Base-by-base conservation (phyloP, 2,329 filamentous ascomycete species). In the Orbilia brochopaga region DNA sequence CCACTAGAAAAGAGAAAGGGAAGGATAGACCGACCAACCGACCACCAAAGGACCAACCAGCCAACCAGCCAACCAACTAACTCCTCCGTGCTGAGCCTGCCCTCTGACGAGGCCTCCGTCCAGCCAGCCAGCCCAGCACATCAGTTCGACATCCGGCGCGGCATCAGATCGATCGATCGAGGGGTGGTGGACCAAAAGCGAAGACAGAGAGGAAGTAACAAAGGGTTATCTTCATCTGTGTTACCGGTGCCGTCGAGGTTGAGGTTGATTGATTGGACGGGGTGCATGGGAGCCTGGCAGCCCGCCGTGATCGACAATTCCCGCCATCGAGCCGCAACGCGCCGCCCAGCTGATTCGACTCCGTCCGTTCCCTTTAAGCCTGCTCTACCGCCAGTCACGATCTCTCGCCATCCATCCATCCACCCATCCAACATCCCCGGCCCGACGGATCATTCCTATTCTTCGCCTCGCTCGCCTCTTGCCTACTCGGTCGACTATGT, bases 401-500 rank as follows among this genome's bases (percentile, higher is more conserved):
- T 44, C 40, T 17, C 11, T 44, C 4, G 40, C 11, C 40, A 44
- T 15, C 40, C 40, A 17, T 44, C 40, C 40, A 6, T 10, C n/a
- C n/a, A 15, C 17, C n/a, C 8, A 48, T 17, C 44, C 8, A 48
- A 17, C 17, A 21, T 48, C 44, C 15, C 44, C 44, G 44, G 44
- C 44, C 44, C 44, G 44, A 23, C 44, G 44, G 44, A 48, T 48
- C 17, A 15, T 23, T 21, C 6, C n/a, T 44, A 27, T 24, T 40
- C 23, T 44, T 46, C 24, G 46, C 37, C 32, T 27, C 53, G 35
- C 46, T 63, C 40, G 30, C 32, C 50, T 53, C 35, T 51, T 63
- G 24, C 8, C 15, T 21, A 19, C 44, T 48, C 44, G n/a, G 2
- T 48, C 53, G 58, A 64, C 35, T 72, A 72, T 72, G 67, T 65